phyloP scores from a whole-genome alignment of 257 asterid genomes.

The Rehmannia glutinosa region DNA sequence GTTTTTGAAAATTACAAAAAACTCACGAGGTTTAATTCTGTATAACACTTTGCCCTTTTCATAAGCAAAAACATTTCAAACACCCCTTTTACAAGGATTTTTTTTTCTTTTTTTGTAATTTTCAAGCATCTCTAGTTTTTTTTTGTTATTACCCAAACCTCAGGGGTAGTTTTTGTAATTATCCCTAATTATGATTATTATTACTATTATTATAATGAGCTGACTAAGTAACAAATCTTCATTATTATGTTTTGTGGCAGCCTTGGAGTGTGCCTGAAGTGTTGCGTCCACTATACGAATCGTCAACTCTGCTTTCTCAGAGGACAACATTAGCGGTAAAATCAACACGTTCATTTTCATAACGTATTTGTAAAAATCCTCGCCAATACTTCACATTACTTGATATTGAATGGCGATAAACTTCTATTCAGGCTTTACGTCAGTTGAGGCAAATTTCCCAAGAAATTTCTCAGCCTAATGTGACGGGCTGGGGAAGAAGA shows the following conservation, averaged over 20 bases:
- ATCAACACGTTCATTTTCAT: background rate
- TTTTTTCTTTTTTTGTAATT: too few species aligned
- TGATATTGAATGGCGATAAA: background rate
- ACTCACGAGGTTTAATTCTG: too few species aligned
- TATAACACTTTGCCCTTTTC: too few species aligned
- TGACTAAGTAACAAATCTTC: background rate
- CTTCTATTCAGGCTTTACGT: conserved; percentile 63
- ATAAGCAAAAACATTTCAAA: too few species aligned
- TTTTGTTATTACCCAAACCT: too few species aligned
- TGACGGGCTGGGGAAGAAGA: conserved; percentile 88
- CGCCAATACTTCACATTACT: background rate
- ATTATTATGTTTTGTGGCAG: conserved; percentile 35
- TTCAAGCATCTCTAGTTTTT: too few species aligned
- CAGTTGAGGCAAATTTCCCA: conserved; percentile 90
- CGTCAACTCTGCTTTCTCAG: conserved; percentile 82
- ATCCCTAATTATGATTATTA: background rate
- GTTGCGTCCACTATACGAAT: conserved; percentile 84
- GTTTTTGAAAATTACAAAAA: too few species aligned
- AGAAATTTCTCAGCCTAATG: conserved; percentile 81
- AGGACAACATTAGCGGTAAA: conserved; percentile 84
- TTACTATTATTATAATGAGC: background rate
- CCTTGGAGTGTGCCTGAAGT: conserved; percentile 99
- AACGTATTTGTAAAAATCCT: background rate
- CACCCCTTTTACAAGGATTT: too few species aligned
- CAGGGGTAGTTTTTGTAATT: background rate